Conservation (phyloP, 2,329 filamentous ascomycete genomes). For the Colletotrichum tabaci region DNA sequence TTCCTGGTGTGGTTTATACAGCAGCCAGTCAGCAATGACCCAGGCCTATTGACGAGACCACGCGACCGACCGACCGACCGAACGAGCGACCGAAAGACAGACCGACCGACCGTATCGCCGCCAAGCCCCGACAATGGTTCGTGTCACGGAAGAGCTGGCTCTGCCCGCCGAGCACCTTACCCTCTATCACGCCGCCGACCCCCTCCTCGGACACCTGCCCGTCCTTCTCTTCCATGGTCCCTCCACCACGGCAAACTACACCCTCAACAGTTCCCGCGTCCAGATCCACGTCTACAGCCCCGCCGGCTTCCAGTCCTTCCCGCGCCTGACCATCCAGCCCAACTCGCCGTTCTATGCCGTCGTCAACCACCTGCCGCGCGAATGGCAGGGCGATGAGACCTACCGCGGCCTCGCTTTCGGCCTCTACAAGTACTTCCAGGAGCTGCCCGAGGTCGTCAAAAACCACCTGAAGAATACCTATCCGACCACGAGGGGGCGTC, state of each 20-base stretch:
- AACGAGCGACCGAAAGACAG: slow-evolving; percentile 26
- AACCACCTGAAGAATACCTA: slow-evolving; percentile 74
- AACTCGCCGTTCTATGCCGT: slow-evolving; percentile 92
- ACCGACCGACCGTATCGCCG: slow-evolving; percentile 39
- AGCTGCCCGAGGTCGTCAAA: slow-evolving; percentile 85
- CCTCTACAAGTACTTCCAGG: slow-evolving; percentile 93
- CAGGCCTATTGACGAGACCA: slow-evolving; percentile 46
- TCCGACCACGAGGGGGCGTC: slow-evolving; percentile 66
- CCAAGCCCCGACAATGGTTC: slow-evolving; percentile 78
- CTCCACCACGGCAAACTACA: slow-evolving; percentile 89
- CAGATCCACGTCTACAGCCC: slow-evolving; percentile 94
- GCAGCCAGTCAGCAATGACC: slow-evolving; percentile 45
- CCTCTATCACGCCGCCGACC: slow-evolving; percentile 91
- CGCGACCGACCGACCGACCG: slow-evolving; percentile 35
- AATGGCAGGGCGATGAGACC: slow-evolving; percentile 95
- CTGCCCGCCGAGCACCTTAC: slow-evolving; percentile 86
- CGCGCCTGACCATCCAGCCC: slow-evolving; percentile 92
- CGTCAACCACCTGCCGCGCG: slow-evolving; percentile 89
- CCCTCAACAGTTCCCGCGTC: slow-evolving; percentile 90
- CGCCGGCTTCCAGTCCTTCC: slow-evolving; percentile 90
- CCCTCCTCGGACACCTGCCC: slow-evolving; percentile 83
- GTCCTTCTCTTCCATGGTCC: slow-evolving; percentile 94
- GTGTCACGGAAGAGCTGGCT: slow-evolving; percentile 82
- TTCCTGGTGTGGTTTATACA: slow-evolving; percentile 25
- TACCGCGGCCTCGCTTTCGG: slow-evolving; percentile 93